These are phyloP conservation scores for Avicennia marina DNA, from an alignment of 257 asterid species.

Conservation along the genomic window DNA sequence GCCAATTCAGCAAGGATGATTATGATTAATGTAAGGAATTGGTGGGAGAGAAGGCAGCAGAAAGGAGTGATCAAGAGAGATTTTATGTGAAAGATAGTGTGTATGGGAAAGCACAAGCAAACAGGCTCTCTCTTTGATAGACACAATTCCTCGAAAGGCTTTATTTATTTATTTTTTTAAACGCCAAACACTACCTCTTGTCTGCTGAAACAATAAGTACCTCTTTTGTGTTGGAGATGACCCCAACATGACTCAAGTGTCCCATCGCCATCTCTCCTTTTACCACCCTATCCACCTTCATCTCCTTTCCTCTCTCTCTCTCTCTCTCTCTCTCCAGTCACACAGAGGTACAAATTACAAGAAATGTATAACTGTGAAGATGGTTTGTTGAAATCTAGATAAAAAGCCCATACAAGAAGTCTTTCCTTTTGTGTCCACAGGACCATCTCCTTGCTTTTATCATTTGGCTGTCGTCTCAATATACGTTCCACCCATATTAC, in stretches of 20 bases:
- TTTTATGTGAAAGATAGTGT: not conserved
- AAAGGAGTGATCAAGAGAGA: conserved; percentile 5
- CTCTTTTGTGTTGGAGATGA: conserved; percentile 38
- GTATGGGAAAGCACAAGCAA: conserved; percentile 19
- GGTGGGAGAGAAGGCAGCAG: not conserved
- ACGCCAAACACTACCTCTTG: conserved; percentile 36
- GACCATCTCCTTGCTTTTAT: not conserved
- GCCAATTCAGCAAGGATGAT: too few relatives aligned
- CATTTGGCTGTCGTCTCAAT: not conserved
- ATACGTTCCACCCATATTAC: too few relatives aligned
- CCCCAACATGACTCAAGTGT: conserved; percentile 32
- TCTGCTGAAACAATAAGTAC: conserved; percentile 19
- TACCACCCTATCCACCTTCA: not conserved
- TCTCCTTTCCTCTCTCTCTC: too few relatives aligned
- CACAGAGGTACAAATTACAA: not conserved
- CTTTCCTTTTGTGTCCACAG: conserved; percentile 18
- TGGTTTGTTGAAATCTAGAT: conserved; percentile 22
- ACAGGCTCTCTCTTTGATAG: conserved; percentile 9
- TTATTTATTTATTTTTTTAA: too few relatives aligned
- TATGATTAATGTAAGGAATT: too few relatives aligned
- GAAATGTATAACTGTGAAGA: conserved; percentile 9
- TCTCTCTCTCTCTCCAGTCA: too few relatives aligned
- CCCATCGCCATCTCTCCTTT: conserved; percentile 23
- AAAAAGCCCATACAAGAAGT: conserved; percentile 18
- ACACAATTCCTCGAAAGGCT: not conserved